Base-by-base conservation (phyloP, 208 protist genomes). In the Endotrypanum monterogeii region DNA sequence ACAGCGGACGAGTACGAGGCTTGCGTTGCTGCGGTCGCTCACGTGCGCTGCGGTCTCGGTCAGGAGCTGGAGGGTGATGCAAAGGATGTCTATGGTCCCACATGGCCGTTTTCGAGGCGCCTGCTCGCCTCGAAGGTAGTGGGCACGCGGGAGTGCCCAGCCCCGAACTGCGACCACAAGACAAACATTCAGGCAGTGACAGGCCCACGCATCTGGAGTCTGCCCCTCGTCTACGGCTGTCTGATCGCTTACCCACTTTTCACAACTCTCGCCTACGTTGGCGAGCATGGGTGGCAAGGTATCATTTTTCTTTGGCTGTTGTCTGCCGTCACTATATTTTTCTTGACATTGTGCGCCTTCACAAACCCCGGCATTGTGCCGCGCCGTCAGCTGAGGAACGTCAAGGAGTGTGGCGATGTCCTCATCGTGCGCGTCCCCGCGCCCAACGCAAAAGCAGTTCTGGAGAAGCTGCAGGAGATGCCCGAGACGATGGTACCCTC, bases 291-390 rank as follows among this genome's bases (percentile, higher is more conserved):
- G 25, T 85, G 81, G 81, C 76, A 52, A 41, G 67, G 71, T 65
- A 66, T 85, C 30, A 66, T 82, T 16, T 52, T 50, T 25, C 57
- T 73, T 28, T 90, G 83, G 86, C 20, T 60, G 3, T 37, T 86
- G 16, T 79, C 74, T 30, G 46, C 76, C 32, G 54, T 79, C 25
- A 71, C 72, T 1, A 66, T 65, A 23, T 23, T 88, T 23, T 67
- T 86, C 16, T 63, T 84, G n/a, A 63, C 84, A 39, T 48, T 83
- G 30, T 82, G 75, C 72, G 71, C 82, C 39, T 77, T 86, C 51
- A 80, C 74, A 39, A 70, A 90, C 61, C 83, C 86, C n/a, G 86
- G 86, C 66, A 83, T 90, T 61, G 80, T 88, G n/a, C 83, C 80
- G 6, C 76, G 77, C 32, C 69, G 74, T 12, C 73, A 44, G 7